phyloP scores from a whole-genome alignment of 2,329 filamentous ascomycete genomes.

The Hypoxylon rubiginosum region DNA sequence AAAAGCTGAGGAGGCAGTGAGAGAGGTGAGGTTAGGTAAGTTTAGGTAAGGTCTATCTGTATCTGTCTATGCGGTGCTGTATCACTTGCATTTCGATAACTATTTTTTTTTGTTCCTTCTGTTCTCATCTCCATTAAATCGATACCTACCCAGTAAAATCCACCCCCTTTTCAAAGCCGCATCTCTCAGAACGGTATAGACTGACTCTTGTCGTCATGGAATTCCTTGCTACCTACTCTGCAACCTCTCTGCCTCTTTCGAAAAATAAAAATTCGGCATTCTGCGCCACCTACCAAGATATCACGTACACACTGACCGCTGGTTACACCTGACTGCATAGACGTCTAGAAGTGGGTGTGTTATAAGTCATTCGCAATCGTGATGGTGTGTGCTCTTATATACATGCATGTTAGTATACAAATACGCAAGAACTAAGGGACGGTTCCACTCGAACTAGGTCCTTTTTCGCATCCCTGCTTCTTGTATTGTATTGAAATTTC shows the following conservation, averaged over 20 bases:
- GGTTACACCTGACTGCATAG: conserved; percentile 23
- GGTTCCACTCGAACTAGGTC: conserved; percentile 33
- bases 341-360: conserved; percentile 22
- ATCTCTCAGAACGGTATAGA: neutral
- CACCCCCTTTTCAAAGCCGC: conserved; percentile 1
- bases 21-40: neutral
- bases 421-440: neutral
- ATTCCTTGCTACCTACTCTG: conserved; percentile 17
- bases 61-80: neutral
- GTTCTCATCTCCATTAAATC: conserved; percentile 8
- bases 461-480: conserved; percentile 30
- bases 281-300: conserved; percentile 3
- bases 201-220: conserved; percentile 20
- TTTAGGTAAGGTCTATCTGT: neutral
- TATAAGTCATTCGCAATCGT: conserved; percentile 26
- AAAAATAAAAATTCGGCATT: neutral
- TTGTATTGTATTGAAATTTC: conserved; percentile 9
- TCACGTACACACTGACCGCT: neutral
- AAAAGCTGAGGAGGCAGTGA: conserved; percentile 15
- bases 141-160: neutral
- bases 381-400: conserved; percentile 36
- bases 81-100: conserved; percentile 15
- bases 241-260: conserved; percentile 1
- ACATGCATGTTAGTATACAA: conserved; percentile 5
- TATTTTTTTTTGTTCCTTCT: conserved; percentile 3